These are phyloP conservation scores for Celoporthe dispersa DNA, from an alignment of 2,329 filamentous ascomycete species.

Conservation along the genomic window DNA sequence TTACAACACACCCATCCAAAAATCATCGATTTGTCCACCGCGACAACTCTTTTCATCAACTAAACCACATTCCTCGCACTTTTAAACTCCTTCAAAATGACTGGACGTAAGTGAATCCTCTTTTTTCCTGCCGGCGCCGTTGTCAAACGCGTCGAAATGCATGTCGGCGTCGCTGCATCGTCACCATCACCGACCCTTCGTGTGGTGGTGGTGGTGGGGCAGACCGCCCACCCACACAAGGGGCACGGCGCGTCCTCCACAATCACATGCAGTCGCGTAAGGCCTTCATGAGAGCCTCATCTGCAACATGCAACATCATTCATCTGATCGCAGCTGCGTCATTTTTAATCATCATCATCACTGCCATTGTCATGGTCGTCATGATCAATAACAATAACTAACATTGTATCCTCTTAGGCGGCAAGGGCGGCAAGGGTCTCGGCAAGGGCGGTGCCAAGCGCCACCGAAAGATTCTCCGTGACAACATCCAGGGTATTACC, in stretches of 20 bases:
- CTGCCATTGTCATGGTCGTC: slow-evolving; percentile 15
- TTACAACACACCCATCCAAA: slow-evolving; percentile 36
- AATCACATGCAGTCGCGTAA: slow-evolving; percentile 28
- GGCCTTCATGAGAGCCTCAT: slow-evolving; percentile 19
- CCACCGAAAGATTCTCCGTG: slow-evolving; percentile 98
- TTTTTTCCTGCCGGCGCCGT: slow-evolving; percentile 18
- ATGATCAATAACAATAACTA: slow-evolving; percentile 46
- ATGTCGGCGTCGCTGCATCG: slow-evolving; percentile 18
- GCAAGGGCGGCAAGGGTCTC: slow-evolving; percentile 96
- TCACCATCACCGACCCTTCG: slow-evolving; percentile 31
- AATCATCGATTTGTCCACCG: slow-evolving; percentile 38
- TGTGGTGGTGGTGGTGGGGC: slow-evolving; percentile 34
- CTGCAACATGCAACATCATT: slow-evolving; percentile 16
- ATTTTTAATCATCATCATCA: not conserved
- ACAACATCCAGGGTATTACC: slow-evolving; percentile 99
- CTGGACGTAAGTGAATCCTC: slow-evolving; percentile 49
- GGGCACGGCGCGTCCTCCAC: slow-evolving; percentile 37
- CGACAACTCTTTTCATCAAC: slow-evolving; percentile 40
- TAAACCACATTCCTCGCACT: slow-evolving; percentile 26
- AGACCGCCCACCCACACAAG: slow-evolving; percentile 16
- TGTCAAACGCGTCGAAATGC: slow-evolving; percentile 15
- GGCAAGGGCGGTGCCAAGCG: slow-evolving; percentile 99
- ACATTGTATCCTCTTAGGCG: slow-evolving; percentile 63
- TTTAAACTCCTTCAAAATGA: slow-evolving; percentile 60
- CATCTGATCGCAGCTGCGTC: not conserved